phyloP scores from a whole-genome alignment of 164 flowering plant genomes.

The Saururus chinensis region DNA sequence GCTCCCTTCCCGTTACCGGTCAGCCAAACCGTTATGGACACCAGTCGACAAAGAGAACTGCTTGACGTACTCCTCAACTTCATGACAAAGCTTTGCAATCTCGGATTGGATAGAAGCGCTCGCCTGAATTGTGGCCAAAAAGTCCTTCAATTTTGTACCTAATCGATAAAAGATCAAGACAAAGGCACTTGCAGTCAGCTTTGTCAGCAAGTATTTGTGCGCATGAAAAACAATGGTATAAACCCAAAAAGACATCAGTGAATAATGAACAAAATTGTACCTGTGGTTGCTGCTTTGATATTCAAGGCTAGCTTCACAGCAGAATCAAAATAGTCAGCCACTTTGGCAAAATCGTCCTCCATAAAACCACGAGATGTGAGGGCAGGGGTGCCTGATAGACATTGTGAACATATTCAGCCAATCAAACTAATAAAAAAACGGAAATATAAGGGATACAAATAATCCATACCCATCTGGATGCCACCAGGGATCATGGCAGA shows the following conservation, averaged over 20 bases:
- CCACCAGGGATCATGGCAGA: constrained; percentile 99
- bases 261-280: constrained; percentile 19
- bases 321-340: constrained; percentile 81
- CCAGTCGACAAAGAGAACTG: too few relatives aligned
- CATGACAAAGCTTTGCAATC: constrained; percentile 52
- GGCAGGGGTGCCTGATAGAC: constrained; percentile 84
- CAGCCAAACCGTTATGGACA: too few relatives aligned
- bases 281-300: constrained; percentile 70
- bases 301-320: constrained; percentile 80
- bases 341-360: constrained; percentile 91
- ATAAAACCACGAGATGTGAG: constrained; percentile 94
- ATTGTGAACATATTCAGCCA: neutral
- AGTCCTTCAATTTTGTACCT: constrained; percentile 87
- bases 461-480: constrained; percentile 81
- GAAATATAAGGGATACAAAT: neutral
- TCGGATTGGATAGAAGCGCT: constrained; percentile 44
- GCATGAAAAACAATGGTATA: neutral
- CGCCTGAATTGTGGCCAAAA: constrained; percentile 46
- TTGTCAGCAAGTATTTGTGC: neutral
- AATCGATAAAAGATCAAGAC: neutral
- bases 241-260: neutral
- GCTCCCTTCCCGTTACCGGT: too few relatives aligned
- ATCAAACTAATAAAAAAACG: too few relatives aligned
- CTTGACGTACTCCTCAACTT: constrained; percentile 88
- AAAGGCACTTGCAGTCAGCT: neutral